Conservation (phyloP, 176 grass and related monocot genomes). For the Oryza nivara region DNA sequence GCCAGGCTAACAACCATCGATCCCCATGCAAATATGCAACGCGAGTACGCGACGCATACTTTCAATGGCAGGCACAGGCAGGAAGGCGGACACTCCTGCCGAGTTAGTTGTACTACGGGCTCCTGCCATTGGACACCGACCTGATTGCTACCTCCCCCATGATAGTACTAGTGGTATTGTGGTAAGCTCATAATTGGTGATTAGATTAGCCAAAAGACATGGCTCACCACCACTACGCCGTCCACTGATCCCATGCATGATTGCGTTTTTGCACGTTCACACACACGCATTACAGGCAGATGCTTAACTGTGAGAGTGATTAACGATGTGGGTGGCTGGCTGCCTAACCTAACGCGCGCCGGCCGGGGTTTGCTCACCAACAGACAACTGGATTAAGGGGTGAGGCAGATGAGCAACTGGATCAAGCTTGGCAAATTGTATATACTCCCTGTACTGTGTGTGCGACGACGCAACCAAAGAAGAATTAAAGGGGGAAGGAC, state of each 20-base stretch:
- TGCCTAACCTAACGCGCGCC: slow-evolving; percentile 43
- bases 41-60: background rate
- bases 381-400: slow-evolving; percentile 38
- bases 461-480: background rate
- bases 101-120: background rate
- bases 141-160: background rate
- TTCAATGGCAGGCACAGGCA: background rate
- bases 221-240: slow-evolving; percentile 22
- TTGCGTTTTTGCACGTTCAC: slow-evolving; percentile 21
- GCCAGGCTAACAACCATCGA: background rate
- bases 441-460: too few species aligned
- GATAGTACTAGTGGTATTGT: background rate
- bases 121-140: background rate
- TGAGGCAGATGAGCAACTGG: slow-evolving; percentile 30
- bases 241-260: slow-evolving; percentile 5
- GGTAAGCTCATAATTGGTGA: background rate
- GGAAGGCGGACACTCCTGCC: background rate
- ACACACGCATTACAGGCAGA: background rate
- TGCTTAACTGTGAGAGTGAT: background rate
- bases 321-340: slow-evolving; percentile 15
- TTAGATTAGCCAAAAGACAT: background rate
- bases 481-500: background rate
- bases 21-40: background rate
- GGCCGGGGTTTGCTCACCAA: slow-evolving; percentile 44
- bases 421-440: slow-evolving; percentile 19